A percentile compares a stretch with the other conserved stretches of the same genome.
These are phyloP conservation scores for Salix brachista DNA, from an alignment of 345 rosid genomes.

Conservation along the genomic window DNA sequence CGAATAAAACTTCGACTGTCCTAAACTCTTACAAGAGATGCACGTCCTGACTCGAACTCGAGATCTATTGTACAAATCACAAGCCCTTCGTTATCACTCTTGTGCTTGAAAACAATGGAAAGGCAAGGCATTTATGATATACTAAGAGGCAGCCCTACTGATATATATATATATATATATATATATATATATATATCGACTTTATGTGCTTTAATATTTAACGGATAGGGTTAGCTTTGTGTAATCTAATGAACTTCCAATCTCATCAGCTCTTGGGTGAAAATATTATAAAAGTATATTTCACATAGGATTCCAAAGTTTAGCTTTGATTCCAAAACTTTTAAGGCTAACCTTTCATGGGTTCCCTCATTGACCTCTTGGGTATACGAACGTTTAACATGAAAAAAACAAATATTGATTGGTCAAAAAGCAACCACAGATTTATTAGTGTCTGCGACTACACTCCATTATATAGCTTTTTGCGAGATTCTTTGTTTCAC, in stretches of 20 bases:
- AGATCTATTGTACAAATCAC: no score
- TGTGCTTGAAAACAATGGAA: neutral
- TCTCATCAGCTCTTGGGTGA: neutral
- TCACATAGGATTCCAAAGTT: constrained; percentile 53
- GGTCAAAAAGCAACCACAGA: constrained; percentile 65
- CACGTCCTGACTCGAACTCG: no score
- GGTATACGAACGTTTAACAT: constrained; percentile 17
- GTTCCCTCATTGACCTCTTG: constrained; percentile 49
- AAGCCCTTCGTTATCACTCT: neutral
- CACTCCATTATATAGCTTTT: constrained; percentile 74
- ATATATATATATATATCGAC: neutral
- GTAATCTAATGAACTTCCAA: constrained; percentile 4
- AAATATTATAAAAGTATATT: constrained; percentile 9
- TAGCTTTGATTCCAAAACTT: constrained; percentile 44
- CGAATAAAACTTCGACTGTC: fast-evolving
- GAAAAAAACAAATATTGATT: constrained; percentile 9
- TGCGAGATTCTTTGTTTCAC: constrained; percentile 66
- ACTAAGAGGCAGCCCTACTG: no score
- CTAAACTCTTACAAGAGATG: no score
- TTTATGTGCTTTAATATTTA: neutral
- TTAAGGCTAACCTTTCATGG: constrained; percentile 36
- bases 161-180: neutral
- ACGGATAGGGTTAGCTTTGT: constrained; percentile 25
- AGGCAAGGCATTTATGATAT: neutral
- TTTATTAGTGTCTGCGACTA: constrained; percentile 76